A percentile compares a stretch with the other conserved stretches of the same genome.
These are phyloP conservation scores for Xylariales sp. DNA, from an alignment of 2,329 filamentous ascomycete genomes.

Conservation along the genomic window DNA sequence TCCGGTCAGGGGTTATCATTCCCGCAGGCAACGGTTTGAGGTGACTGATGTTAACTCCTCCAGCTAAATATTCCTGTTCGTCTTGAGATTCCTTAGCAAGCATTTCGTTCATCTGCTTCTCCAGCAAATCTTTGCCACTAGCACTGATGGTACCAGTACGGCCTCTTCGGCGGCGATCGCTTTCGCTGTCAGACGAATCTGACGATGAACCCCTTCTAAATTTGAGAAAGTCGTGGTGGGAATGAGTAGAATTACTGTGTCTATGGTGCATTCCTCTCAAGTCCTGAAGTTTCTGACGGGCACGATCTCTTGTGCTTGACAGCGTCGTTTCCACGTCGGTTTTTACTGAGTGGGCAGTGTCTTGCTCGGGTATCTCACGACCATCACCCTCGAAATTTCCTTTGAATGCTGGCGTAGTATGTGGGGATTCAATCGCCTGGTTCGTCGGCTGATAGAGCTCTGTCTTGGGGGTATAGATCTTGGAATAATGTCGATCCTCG, in stretches of 20 bases:
- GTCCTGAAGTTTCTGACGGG: slow-evolving; percentile 70
- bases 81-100: slow-evolving; percentile 65
- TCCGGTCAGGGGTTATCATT: slow-evolving; percentile 48
- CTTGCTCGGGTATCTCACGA: slow-evolving; percentile 28
- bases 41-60: slow-evolving; percentile 49
- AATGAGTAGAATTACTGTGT: slow-evolving; percentile 61
- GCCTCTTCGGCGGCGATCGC: slow-evolving; percentile 55
- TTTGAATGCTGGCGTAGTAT: slow-evolving; percentile 31
- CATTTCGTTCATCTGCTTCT: slow-evolving; percentile 72
- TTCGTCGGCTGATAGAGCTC: slow-evolving; percentile 33
- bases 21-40: slow-evolving; percentile 50
- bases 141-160: slow-evolving; percentile 62
- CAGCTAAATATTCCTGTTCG: slow-evolving; percentile 51
- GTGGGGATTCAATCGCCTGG: slow-evolving; percentile 37
- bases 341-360: slow-evolving; percentile 37
- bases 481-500: slow-evolving; percentile 80
- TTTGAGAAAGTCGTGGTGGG: slow-evolving; percentile 64
- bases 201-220: slow-evolving; percentile 67
- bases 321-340: slow-evolving; percentile 59
- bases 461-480: slow-evolving; percentile 68
- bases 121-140: slow-evolving; percentile 64
- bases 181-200: slow-evolving; percentile 70
- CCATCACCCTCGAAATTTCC: slow-evolving; percentile 30
- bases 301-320: slow-evolving; percentile 67
- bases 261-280: slow-evolving; percentile 67